Percentiles rank a stretch among this genome's conserved stretches.
phyloP scores from a whole-genome alignment of 768 basidiomycete genomes.

The Peribolospora kevripleyi region DNA sequence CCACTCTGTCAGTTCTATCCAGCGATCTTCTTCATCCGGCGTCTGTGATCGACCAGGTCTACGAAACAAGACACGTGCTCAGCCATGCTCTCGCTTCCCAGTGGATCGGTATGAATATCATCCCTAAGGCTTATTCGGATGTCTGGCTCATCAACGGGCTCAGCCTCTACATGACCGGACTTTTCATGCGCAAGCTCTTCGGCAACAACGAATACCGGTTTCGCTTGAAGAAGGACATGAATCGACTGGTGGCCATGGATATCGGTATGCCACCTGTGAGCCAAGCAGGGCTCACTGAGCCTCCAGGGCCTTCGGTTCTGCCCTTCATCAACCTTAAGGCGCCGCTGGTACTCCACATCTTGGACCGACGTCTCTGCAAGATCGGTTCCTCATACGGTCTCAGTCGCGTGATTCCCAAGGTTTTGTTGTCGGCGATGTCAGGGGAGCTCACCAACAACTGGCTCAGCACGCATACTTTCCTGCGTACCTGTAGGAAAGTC shows the following conservation, averaged over 20 bases:
- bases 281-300: constrained; percentile 50
- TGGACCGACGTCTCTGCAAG: constrained; percentile 79
- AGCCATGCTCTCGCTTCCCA: constrained; percentile 77
- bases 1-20: constrained; percentile 54
- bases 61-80: constrained; percentile 66
- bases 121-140: constrained; percentile 78
- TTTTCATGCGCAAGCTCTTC: constrained; percentile 62
- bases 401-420: constrained; percentile 77
- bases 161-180: constrained; percentile 64
- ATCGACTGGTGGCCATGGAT: constrained; percentile 67
- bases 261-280: constrained; percentile 85
- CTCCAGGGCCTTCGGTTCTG: constrained; percentile 51
- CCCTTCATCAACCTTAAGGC: constrained; percentile 88
- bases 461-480: constrained; percentile 69
- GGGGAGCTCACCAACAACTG: constrained; percentile 52
- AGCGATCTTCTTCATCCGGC: constrained; percentile 65
- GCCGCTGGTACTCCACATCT: constrained; percentile 83
- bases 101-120: constrained; percentile 91
- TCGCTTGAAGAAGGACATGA: constrained; percentile 85
- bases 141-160: constrained; percentile 92
- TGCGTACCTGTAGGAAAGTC: constrained; percentile 76
- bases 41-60: constrained; percentile 73
- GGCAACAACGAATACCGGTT: constrained; percentile 96
- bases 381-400: constrained; percentile 84
- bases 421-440: constrained; percentile 79